Percentiles rank a stretch among this genome's conserved stretches.
Evolutionary conservation across 257 asterid species (phyloP).

Genomic region (Salvia miltiorrhiza): DNA sequence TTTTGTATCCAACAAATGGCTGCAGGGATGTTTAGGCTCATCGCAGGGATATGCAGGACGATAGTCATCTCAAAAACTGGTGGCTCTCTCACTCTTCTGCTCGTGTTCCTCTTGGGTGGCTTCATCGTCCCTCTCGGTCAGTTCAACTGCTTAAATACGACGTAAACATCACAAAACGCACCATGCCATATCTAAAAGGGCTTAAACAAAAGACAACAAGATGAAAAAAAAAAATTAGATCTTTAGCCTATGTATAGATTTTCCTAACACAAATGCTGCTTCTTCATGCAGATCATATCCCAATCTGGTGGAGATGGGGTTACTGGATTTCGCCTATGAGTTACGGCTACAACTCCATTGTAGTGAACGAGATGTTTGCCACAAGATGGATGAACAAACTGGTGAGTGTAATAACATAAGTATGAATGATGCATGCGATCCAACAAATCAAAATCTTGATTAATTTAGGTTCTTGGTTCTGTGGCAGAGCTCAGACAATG

Average conservation of each 20-base stretch:
- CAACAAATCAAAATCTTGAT: neutral
- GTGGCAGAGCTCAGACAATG: constrained; percentile 36
- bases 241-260: too few relatives aligned
- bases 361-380: constrained; percentile 60
- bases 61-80: constrained; percentile 60
- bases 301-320: constrained; percentile 73
- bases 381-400: constrained; percentile 51
- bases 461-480: neutral
- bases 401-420: constrained; percentile 33
- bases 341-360: constrained; percentile 48
- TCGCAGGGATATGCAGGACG: constrained; percentile 56
- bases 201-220: neutral
- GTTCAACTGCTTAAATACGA: constrained; percentile 15
- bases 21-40: constrained; percentile 56
- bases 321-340: constrained; percentile 64
- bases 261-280: neutral
- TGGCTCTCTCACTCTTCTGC: constrained; percentile 56
- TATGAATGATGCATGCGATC: neutral
- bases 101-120: constrained; percentile 65
- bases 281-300: constrained; percentile 39
- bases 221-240: neutral
- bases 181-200: neutral
- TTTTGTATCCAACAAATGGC: constrained; percentile 76
- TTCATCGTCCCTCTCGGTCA: constrained; percentile 63
- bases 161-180: neutral